Percentiles rank a stretch among this genome's conserved stretches.
These are phyloP conservation scores for Coemansia sp. DNA, from an alignment of 192 early-diverging fungal genomes.

Conservation along the genomic window DNA sequence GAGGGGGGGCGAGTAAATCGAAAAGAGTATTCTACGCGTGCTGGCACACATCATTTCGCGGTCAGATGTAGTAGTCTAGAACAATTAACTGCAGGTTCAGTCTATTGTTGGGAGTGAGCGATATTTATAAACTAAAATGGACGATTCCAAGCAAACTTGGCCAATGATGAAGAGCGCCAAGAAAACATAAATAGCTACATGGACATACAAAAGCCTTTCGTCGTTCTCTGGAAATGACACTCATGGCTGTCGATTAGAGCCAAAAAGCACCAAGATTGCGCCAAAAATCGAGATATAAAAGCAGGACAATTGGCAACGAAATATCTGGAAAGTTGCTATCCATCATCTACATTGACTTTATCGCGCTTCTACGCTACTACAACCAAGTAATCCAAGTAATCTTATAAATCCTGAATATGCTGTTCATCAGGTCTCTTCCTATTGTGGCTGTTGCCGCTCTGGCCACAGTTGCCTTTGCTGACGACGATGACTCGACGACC, in stretches of 20 bases:
- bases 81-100: neutral
- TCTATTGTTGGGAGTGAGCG: neutral
- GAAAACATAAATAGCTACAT: neutral
- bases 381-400: conserved; percentile 1
- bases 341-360: neutral
- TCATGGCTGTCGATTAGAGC: too few relatives aligned
- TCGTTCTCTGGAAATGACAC: neutral
- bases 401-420: neutral
- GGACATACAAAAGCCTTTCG: neutral
- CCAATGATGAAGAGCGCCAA: neutral
- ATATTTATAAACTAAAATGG: neutral
- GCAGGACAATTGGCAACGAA: neutral
- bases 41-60: neutral
- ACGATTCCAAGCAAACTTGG: neutral
- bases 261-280: neutral
- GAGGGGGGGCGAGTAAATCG: neutral
- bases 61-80: neutral
- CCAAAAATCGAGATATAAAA: neutral
- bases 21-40: conserved; percentile 2
- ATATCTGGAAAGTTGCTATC: neutral
- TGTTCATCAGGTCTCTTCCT: conserved; percentile 3
- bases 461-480: conserved; percentile 4
- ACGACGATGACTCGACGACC: neutral
- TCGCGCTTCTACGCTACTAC: neutral
- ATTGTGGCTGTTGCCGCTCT: neutral